Evolutionary conservation across 2,329 filamentous ascomycete genomes (phyloP), one percentile per base, ranked within the genome.

Genomic region (Karstenula rhodostoma): DNA sequence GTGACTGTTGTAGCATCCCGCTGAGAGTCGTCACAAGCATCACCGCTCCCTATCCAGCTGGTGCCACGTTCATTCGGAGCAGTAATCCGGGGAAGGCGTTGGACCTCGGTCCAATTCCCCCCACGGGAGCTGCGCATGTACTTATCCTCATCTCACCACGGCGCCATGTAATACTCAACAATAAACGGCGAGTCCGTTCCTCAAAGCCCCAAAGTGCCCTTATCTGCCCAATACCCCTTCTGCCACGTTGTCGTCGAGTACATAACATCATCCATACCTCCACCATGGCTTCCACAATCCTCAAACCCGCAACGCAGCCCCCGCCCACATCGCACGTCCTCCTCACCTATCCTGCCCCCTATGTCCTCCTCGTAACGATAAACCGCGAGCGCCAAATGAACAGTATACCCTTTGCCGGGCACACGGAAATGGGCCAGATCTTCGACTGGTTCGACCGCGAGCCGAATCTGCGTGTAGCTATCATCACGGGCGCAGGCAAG

Each of bases 381-480:
- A 82, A 84, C 62, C 80, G 83, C n/a, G 78, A 82, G 49, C 73
- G 73, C 51, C 75, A 77, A 56, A 81, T 84, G 79, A 86, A 86
- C 67, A 79, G 69, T 50, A 78, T 78, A 15, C 72, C 76, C 0
- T 77, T 67, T 47, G 73, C 72, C 1, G 73, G 80, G 0, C 83
- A 84, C 68, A 81, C 77, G 71, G 84, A 85, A 65, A 80, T 83
- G 68, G 79, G 82, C 35, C 68, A 73, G 3, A 73, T 86, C 0
- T 84, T 84, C 66, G 79, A 80, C 43, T 86, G 84, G 84, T 85
- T 85, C 65, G 85, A 87, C 67, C 70, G 73, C 7, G 82, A 85
- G 67, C 81, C 82, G 0, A 77, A 74, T 12, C 76, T 85, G 13
- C 78, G 79, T 4, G 82, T 83, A 15, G 82, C 80, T 37, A 77